Base-by-base conservation (phyloP, 495 filamentous ascomycete species). In the Aspergillus coremiiformis region DNA sequence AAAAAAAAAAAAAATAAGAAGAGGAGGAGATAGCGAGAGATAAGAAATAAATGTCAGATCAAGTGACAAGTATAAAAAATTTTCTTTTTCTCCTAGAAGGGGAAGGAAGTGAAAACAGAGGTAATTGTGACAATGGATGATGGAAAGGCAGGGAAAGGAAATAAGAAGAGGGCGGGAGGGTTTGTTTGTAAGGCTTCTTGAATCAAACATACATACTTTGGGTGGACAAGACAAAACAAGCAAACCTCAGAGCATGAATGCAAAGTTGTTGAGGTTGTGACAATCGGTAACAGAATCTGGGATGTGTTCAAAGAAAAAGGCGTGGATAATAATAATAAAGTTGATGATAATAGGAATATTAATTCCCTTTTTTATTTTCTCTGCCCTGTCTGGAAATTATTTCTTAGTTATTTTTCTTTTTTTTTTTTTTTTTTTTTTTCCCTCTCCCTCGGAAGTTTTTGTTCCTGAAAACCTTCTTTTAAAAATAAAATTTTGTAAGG, bases 211-310 rank as follows among this genome's bases (percentile, higher is more conserved):
- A 72, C 69, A 64, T n/a, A n/a, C n/a, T n/a, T 66, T 67, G 62
- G 66, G 68, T 68, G 64, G 66, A 70, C 62, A 65, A 62, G 58
- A 67, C 56, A 54, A 63, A 62, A 64, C 54, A 58, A 64, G 51
- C 56, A 62, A 64, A 57, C 62, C 67, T 72, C 69, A 70, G 53
- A 68, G 64, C 69, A 70, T 70, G 66, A 37, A 64, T 62, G 60
- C 46, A 58, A 46, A 53, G 46, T 57, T 54, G 52, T 60, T 51
- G 57, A 55, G 55, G 59, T 41, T 47, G 59, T 53, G 58, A 51
- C 53, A 52, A 59, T 52, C 49, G 60, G 63, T 51, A 60, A 67
- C 49, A 54, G 64, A 50, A 53, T 57, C 45, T 19, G 30, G 10
- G 47, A 55, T 48, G 32, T 39, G 45, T 45, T 47, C 45, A 53